Percentiles rank a stretch among this genome's conserved stretches.
phyloP scores from a whole-genome alignment of 129 eudicot genomes.

The Mikania micrantha region DNA sequence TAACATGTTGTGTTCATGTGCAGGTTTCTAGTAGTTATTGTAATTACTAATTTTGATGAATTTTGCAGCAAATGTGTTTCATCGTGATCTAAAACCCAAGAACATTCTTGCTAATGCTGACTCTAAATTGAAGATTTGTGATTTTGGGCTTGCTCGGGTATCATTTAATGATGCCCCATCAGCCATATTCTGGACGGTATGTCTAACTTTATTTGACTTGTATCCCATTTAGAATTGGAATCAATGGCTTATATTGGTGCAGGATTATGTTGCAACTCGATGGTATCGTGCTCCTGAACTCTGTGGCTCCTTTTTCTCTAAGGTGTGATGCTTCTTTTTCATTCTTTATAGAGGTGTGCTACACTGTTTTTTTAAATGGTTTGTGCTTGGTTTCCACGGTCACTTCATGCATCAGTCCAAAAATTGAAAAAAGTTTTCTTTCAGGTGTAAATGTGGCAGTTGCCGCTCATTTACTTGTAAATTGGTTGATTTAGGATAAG shows the following conservation, averaged over 20 bases:
- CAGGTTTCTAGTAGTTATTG: background rate
- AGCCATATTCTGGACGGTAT: conserved; percentile 71
- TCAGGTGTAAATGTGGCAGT: no score
- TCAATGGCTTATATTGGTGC: conserved; percentile 18
- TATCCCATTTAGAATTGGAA: background rate
- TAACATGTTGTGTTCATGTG: background rate
- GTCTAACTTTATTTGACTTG: background rate
- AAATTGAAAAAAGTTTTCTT: no score
- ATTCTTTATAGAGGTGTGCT: background rate
- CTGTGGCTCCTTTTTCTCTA: conserved; percentile 88
- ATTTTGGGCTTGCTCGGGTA: conserved; percentile 74
- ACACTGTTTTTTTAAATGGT: background rate
- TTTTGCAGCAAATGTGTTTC: conserved; percentile 63
- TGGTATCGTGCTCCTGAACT: conserved; percentile 97
- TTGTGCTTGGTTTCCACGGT: no score
- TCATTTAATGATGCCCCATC: conserved; percentile 72
- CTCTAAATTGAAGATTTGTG: conserved; percentile 69
- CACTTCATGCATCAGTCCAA: no score
- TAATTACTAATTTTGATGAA: background rate
- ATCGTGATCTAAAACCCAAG: conserved; percentile 70
- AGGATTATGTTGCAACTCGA: conserved; percentile 89
- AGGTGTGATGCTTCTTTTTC: conserved; percentile 29
- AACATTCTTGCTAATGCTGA: conserved; percentile 70
- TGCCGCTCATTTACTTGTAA: no score
- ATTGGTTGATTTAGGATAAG: no score